Conservation (phyloP, 2,329 filamentous ascomycete genomes). For the Diplodia sapinea region DNA sequence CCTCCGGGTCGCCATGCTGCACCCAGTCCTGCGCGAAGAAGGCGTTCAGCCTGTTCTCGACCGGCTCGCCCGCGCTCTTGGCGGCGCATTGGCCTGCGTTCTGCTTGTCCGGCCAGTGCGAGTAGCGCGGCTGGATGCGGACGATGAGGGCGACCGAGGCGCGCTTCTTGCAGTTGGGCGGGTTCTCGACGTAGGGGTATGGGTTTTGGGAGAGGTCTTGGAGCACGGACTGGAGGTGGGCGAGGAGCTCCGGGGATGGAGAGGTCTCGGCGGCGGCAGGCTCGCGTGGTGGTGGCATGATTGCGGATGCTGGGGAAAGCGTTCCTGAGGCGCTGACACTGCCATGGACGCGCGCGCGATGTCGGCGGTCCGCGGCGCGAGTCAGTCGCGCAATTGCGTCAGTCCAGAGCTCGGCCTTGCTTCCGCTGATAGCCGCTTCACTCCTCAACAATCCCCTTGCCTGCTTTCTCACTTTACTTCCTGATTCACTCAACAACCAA, state of each 20-base stretch:
- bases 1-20: slow-evolving; percentile 67
- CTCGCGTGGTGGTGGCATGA: slow-evolving; percentile 26
- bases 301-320: slow-evolving; percentile 7
- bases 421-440: neutral
- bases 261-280: slow-evolving; percentile 23
- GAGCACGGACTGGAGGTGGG: slow-evolving; percentile 51
- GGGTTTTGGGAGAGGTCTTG: slow-evolving; percentile 52
- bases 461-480: neutral
- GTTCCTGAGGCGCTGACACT: slow-evolving; percentile 14
- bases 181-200: slow-evolving; percentile 57
- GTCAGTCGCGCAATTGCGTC: slow-evolving; percentile 19
- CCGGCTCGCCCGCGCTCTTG: slow-evolving; percentile 33
- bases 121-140: slow-evolving; percentile 64
- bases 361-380: neutral
- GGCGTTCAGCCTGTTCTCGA: slow-evolving; percentile 54
- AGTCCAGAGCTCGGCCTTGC: neutral
- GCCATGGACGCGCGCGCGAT: neutral
- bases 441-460: neutral
- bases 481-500: neutral
- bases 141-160: slow-evolving; percentile 71
- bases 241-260: slow-evolving; percentile 40
- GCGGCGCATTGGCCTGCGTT: neutral
- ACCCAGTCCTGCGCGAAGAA: slow-evolving; percentile 72
- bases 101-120: slow-evolving; percentile 54
- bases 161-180: slow-evolving; percentile 60